Percentiles rank a stretch among this genome's conserved stretches.
These are phyloP conservation scores for Tulasnella sp. DNA, from an alignment of 768 basidiomycete species.

Conservation along the genomic window DNA sequence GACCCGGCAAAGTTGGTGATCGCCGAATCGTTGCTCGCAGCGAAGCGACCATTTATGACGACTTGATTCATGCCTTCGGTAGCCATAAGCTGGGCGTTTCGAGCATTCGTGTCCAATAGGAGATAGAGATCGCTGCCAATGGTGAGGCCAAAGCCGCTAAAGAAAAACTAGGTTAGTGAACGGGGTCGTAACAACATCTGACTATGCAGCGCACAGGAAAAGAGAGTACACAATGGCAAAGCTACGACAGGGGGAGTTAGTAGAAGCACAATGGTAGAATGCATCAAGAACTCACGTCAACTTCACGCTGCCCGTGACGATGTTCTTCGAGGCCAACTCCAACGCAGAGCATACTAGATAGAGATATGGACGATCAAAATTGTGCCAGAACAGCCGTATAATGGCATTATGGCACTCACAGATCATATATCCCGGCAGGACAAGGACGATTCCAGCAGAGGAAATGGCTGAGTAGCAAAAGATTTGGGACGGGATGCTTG, in stretches of 20 bases:
- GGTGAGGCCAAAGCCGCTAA: conserved; percentile 69
- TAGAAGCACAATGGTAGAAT: not conserved
- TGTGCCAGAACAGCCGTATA: not conserved
- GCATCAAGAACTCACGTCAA: conserved; percentile 20
- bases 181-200: not conserved
- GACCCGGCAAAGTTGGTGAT: conserved; percentile 55
- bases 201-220: conserved; percentile 44
- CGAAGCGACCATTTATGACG: conserved; percentile 61
- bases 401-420: conserved; percentile 43
- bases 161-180: not conserved
- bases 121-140: conserved; percentile 79
- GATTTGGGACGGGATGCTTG: conserved; percentile 66
- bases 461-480: conserved; percentile 94
- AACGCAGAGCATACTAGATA: conserved; percentile 70
- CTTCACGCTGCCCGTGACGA: conserved; percentile 69
- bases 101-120: conserved; percentile 58
- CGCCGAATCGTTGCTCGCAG: conserved; percentile 48
- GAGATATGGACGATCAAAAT: conserved; percentile 15
- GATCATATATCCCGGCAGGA: conserved; percentile 85
- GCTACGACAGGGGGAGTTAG: conserved; percentile 42
- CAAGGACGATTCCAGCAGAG: conserved; percentile 79
- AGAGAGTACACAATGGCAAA: conserved; percentile 84
- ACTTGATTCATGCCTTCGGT: conserved; percentile 51
- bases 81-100: conserved; percentile 46
- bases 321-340: conserved; percentile 81